Evolutionary conservation across 1,139 yeast species (phyloP).

Genomic region (Diutina neorugosa): DNA sequence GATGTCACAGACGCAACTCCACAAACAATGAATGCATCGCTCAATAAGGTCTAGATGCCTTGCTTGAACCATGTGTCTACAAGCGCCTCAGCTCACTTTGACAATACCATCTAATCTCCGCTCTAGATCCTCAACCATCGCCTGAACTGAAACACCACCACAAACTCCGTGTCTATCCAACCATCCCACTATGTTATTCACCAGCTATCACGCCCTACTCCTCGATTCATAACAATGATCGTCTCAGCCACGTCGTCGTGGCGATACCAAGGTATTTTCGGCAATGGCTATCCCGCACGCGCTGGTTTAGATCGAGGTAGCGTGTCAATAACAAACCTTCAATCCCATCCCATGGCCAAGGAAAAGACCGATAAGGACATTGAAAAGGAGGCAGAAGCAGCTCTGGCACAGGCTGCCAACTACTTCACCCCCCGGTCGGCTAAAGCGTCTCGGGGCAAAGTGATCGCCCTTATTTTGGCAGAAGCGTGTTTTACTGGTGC

Average conservation of each 20-base stretch:
- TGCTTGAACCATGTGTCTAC: no score
- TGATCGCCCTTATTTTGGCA: slow-evolving; percentile 3
- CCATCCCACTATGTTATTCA: no score
- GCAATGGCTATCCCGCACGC: neutral
- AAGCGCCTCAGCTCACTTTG: no score
- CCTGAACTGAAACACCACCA: no score
- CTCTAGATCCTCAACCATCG: no score
- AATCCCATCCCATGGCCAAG: neutral
- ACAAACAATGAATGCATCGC: no score
- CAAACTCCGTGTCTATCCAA: no score
- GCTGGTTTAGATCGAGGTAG: neutral
- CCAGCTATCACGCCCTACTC: no score
- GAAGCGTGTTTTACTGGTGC: slow-evolving; percentile 6
- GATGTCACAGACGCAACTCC: neutral
- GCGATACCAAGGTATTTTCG: neutral
- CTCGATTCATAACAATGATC: neutral
- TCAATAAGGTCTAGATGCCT: no score
- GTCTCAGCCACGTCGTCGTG: neutral
- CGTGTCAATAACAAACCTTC: neutral
- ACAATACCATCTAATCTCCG: no score
- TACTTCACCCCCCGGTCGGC: neutral
- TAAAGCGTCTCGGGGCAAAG: neutral
- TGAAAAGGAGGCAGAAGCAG: slow-evolving; percentile 4
- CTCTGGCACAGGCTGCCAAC: neutral
- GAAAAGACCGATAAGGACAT: slow-evolving; percentile 1